Base-by-base conservation (phyloP, 1,284 basidiomycete species). In the Pterula multifida region DNA sequence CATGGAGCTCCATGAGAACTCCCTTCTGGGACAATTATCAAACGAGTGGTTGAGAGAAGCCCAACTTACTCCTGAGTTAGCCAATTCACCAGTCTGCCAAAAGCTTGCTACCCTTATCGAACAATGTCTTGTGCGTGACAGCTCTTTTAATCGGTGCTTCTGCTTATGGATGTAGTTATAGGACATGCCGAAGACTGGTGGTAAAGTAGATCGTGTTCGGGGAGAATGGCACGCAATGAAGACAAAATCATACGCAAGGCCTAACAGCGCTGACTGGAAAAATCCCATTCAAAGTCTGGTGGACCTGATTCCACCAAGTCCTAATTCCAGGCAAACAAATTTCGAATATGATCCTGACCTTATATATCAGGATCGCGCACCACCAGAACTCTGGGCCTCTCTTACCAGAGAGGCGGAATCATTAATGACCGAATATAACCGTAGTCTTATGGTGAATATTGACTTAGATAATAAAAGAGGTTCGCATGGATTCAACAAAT, bases 331-430 rank as follows among this genome's bases (percentile, higher is more conserved):
- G n/a, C 19, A n/a, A 12, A 50, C 13, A 25, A 45, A 47, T 15
- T 53, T 56, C 13, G 26, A 21, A 1, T 47, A 46, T n/a, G 54
- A 56, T 21, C 52, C 54, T 2, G 51, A 55, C 36, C 54, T 56
- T 66, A 54, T 75, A 69, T 49, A n/a, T n/a, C 22, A 23, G 45
- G 24, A 25, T 28, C 19, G 13, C 6, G 15, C 13, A 4, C 22
- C 45, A 24, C 23, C 22, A 6, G 22, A 47, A 19, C 6, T 24
- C 9, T 47, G 45, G 45, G 22, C 9, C 6, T 9, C 19, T 15
- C 12, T 25, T 4, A 9, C 19, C 12, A 26, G 6, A 13, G 45
- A 47, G 19, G 45, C 45, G 12, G 23, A 19, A 25, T 4, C 22
- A 6, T 13, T 47, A 6, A 22, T 47, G 23, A 22, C 12, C 11